Evolutionary conservation across 75 land plant species (phyloP), one percentile per base, ranked within the genome.

Genomic region (Pinus tabuliformis): DNA sequence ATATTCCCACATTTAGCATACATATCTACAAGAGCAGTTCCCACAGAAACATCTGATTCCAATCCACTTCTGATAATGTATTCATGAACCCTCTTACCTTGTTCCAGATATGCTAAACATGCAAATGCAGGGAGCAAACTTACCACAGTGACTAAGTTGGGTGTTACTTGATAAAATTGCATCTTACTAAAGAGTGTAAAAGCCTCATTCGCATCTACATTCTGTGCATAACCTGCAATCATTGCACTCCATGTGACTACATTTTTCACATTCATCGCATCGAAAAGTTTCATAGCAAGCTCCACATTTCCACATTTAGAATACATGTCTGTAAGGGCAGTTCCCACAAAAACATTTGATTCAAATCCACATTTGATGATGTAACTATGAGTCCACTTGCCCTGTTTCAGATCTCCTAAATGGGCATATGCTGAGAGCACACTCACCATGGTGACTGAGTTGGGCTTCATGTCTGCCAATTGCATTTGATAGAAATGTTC

Each of bases 1-100:
- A 92, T 5, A 57, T 84, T 85, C 21, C 90, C 86, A 78, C 88
- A 87, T 64, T 79, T 79, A 4, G 92, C 83, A 75, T 92, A 92
- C 58, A 92, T 87, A 62, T 82, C 64, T 18, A 92, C 73, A 60
- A 92, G 58, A 5, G 86, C 74, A 63, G 84, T 90, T 22, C 62
- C 76, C 26, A 77, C 6, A 24, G 22, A 66, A 8, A 42, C n/a
- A 74, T 77, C 24, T 36, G 20, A 13, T n/a, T 15, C 76, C 21
- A 42, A 49, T 28, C 76, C 58, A 7, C 16, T 56, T 77, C 75
- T 77, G 26, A 52, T 30, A 21, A 73, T 49, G 52, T 77, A 21
- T 2, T 18, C 36, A 18, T 77, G 77, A 24, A 77, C 21, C 77
- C 49, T 56, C 30, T 16, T 70, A 33, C 79, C 79, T 20, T 21